Evolutionary conservation across 139 green algal species (phyloP).

Genomic region (Chlorella sp.): DNA sequence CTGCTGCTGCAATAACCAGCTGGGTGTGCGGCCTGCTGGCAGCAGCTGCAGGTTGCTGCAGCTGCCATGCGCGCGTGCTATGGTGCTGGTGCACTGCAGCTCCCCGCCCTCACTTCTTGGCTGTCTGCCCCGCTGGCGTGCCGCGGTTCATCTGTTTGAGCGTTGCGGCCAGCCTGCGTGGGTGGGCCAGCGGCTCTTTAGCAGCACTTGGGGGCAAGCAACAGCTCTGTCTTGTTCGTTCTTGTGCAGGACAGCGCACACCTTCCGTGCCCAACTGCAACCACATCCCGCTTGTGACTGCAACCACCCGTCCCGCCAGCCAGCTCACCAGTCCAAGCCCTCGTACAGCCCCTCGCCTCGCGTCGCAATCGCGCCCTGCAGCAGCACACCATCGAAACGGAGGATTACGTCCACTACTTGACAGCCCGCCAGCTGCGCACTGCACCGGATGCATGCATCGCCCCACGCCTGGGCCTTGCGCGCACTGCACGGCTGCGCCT

Average conservation of each 20-base stretch:
- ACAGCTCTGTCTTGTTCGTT: no score
- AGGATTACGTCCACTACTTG: not conserved
- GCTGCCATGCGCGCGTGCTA: no score
- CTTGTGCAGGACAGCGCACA: no score
- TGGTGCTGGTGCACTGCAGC: not conserved
- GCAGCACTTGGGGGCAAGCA: no score
- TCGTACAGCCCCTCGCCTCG: conserved; percentile 95
- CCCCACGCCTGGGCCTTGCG: not conserved
- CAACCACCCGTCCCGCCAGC: no score
- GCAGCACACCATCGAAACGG: conserved; percentile 72
- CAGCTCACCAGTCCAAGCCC: conserved; percentile 88
- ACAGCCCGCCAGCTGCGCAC: not conserved
- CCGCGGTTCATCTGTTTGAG: conserved; percentile 40
- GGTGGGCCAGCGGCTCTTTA: no score
- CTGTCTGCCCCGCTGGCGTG: conserved; percentile 6
- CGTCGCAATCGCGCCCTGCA: conserved; percentile 86
- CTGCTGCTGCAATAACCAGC: not conserved
- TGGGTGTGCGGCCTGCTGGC: not conserved
- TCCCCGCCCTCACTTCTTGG: not conserved
- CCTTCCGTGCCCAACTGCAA: no score
- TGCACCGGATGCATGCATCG: not conserved
- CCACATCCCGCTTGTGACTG: no score
- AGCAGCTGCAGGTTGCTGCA: not conserved
- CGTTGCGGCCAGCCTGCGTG: conserved; percentile 15
- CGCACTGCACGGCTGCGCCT: not conserved